These are phyloP conservation scores for Teratosphaeria gauchensis DNA, from an alignment of 2,329 filamentous ascomycete species.

Conservation along the genomic window DNA sequence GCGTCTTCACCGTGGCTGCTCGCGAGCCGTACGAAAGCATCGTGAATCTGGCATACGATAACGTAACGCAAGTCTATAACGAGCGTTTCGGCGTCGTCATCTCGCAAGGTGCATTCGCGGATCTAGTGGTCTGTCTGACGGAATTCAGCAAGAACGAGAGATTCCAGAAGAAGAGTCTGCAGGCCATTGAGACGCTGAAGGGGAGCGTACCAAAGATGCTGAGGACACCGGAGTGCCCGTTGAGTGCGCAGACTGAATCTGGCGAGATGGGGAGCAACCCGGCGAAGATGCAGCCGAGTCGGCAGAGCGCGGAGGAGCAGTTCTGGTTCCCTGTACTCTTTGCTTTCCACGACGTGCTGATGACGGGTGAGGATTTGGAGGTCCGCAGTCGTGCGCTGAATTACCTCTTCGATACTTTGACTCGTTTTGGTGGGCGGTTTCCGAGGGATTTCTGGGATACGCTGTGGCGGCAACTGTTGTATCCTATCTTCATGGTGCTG, in stretches of 20 bases:
- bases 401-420: slow-evolving; percentile 91
- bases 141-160: slow-evolving; percentile 98
- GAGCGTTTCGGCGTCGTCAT: slow-evolving; percentile 93
- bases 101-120: slow-evolving; percentile 90
- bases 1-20: slow-evolving; percentile 92
- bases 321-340: slow-evolving; percentile 99
- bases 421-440: slow-evolving; percentile 83
- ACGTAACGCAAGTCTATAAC: slow-evolving; percentile 91
- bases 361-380: slow-evolving; percentile 97
- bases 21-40: slow-evolving; percentile 89
- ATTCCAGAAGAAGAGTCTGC: slow-evolving; percentile 96
- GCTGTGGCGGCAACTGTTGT: slow-evolving; percentile 90
- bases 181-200: slow-evolving; percentile 90
- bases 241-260: slow-evolving; percentile 55
- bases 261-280: slow-evolving; percentile 24
- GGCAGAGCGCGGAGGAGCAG: slow-evolving; percentile 87
- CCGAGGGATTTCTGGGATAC: slow-evolving; percentile 97
- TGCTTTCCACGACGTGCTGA: slow-evolving; percentile 95
- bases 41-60: slow-evolving; percentile 93
- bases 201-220: slow-evolving; percentile 92
- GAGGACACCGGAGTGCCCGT: slow-evolving; percentile 84
- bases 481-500: slow-evolving; percentile 96
- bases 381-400: slow-evolving; percentile 81
- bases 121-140: slow-evolving; percentile 89
- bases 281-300: slow-evolving; percentile 48